Evolutionary conservation across 1,284 basidiomycete genomes (phyloP).

Genomic region (Naganishia sp.): DNA sequence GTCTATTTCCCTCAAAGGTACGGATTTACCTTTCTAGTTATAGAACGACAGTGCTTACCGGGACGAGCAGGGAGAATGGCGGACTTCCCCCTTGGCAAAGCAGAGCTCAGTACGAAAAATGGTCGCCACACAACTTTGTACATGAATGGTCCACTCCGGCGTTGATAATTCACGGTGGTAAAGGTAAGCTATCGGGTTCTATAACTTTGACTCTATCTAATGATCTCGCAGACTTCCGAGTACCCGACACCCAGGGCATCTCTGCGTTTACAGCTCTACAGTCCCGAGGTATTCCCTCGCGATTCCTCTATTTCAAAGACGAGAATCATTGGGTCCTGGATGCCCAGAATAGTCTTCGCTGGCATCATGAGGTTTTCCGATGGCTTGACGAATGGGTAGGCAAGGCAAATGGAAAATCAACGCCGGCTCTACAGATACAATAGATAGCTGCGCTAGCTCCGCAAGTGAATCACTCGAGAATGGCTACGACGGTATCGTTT

Average conservation of each 20-base stretch:
- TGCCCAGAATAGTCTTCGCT: constrained; percentile 60
- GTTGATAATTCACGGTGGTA: constrained; percentile 79
- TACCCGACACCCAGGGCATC: constrained; percentile 32
- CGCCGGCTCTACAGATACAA: neutral
- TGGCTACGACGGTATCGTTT: too few relatives aligned
- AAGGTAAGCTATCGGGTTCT: constrained; percentile 47
- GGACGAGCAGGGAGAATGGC: constrained; percentile 25
- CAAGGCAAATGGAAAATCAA: neutral
- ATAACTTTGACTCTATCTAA: neutral
- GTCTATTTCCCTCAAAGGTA: constrained; percentile 71
- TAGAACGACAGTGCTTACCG: neutral
- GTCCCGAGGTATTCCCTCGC: constrained; percentile 63
- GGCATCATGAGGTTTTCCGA: constrained; percentile 79
- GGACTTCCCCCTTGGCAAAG: constrained; percentile 36
- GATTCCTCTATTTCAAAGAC: constrained; percentile 85
- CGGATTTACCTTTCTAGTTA: constrained; percentile 28
- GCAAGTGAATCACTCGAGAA: too few relatives aligned
- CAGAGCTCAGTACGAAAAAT: constrained; percentile 47
- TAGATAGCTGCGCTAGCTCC: neutral
- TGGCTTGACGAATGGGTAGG: constrained; percentile 57
- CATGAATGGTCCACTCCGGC: constrained; percentile 81
- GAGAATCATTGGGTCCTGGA: constrained; percentile 86
- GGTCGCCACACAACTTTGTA: constrained; percentile 70
- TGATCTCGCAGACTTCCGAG: constrained; percentile 28
- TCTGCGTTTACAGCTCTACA: constrained; percentile 47